Evolutionary conservation across 169 alveolate genomes (phyloP).

Genomic region (Fabrea salina): DNA sequence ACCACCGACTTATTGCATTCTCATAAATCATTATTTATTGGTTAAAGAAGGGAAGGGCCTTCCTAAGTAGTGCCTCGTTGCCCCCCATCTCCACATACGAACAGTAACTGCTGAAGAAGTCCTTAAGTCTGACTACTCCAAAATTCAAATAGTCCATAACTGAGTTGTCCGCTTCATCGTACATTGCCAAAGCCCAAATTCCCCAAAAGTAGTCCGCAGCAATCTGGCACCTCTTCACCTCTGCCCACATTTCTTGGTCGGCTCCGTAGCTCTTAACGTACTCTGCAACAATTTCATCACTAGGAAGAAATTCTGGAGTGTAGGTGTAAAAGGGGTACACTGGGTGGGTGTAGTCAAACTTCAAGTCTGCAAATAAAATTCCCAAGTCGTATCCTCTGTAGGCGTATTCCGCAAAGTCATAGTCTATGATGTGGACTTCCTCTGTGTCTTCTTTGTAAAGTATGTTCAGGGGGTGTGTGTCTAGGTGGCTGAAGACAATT

Average conservation of each 20-base stretch:
- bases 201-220: slow-evolving; percentile 27
- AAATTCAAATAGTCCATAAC: too few species aligned
- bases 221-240: neutral
- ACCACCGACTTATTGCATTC: too few species aligned
- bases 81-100: too few species aligned
- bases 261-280: slow-evolving; percentile 27
- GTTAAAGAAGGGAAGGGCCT: too few species aligned
- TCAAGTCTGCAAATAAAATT: neutral
- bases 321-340: slow-evolving; percentile 3
- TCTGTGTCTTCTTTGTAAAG: neutral
- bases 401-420: neutral
- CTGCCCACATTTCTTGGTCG: slow-evolving; percentile 7
- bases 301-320: neutral
- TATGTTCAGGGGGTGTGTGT: neutral
- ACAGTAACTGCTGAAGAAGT: too few species aligned
- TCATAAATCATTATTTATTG: too few species aligned
- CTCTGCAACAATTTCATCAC: slow-evolving; percentile 1
- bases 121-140: too few species aligned
- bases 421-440: neutral
- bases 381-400: neutral
- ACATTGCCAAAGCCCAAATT: neutral
- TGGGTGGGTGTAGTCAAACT: neutral
- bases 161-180: too few species aligned
- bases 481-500: neutral
- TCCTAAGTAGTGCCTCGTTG: too few species aligned